Evolutionary conservation across 805 yeast species (phyloP).

Genomic region (Helenozyma rhizophorensis): DNA sequence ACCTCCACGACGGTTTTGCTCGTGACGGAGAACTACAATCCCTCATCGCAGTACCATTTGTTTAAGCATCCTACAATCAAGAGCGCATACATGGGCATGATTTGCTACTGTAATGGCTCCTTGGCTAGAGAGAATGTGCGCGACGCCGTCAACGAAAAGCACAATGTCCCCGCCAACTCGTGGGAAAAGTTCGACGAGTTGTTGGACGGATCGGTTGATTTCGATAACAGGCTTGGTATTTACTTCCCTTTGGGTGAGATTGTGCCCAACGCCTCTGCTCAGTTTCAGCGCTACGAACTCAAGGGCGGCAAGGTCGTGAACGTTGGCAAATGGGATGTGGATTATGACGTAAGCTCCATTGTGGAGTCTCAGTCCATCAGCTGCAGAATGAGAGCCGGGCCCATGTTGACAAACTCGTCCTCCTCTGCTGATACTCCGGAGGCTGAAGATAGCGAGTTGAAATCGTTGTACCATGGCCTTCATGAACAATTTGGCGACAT

Average conservation of each 20-base stretch:
- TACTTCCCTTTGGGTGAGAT: conserved; percentile 91
- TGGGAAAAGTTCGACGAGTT: conserved; percentile 64
- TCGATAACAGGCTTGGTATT: conserved; percentile 57
- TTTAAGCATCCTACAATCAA: conserved; percentile 83
- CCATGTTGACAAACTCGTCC: conserved; percentile 49
- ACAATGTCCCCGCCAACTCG: conserved; percentile 28
- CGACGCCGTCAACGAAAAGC: conserved; percentile 52
- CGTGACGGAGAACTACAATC: conserved; percentile 71
- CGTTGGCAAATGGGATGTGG: conserved; percentile 40
- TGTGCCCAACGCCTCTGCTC: conserved; percentile 74
- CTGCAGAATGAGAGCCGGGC: conserved; percentile 75
- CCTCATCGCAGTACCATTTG: conserved; percentile 79
- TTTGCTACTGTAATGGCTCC: conserved; percentile 89
- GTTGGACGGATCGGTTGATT: conserved; percentile 33
- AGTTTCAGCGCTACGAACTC: conserved; percentile 50
- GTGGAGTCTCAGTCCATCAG: conserved; percentile 85
- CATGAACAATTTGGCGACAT: conserved; percentile 37
- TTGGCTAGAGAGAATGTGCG: conserved; percentile 77
- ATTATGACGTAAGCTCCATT: conserved; percentile 68
- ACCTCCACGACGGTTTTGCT: conserved; percentile 87
- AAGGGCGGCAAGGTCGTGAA: conserved; percentile 23
- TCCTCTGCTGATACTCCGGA: conserved; percentile 3
- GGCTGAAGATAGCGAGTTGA: conserved; percentile 4
- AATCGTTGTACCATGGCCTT: conserved; percentile 22
- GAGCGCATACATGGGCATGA: conserved; percentile 86